A percentile compares a stretch with the other conserved stretches of the same genome.
Evolutionary conservation across 371 early-diverging fungal species (phyloP).

Genomic region (Rhizomucor pusillus): DNA sequence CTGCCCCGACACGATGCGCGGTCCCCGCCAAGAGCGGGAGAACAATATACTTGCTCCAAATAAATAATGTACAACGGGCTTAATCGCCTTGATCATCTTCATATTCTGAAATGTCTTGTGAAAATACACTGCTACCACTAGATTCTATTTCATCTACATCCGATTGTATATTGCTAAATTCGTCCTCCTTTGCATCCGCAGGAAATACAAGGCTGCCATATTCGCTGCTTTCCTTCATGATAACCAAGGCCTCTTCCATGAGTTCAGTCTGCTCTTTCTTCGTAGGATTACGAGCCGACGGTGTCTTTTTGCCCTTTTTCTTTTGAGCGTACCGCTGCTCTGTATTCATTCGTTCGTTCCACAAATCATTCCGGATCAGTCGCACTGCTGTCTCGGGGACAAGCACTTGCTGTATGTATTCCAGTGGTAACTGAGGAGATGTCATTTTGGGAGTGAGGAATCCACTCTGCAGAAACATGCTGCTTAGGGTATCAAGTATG

Average conservation of each 20-base stretch:
- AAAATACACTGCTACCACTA: no score
- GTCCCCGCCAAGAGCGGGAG: no score
- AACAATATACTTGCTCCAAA: no score
- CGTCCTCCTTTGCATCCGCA: slow-evolving; percentile 18
- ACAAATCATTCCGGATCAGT: slow-evolving; percentile 52
- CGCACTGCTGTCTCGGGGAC: slow-evolving; percentile 58
- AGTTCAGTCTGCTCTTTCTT: background rate
- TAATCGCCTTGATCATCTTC: no score
- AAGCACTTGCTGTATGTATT: slow-evolving; percentile 61
- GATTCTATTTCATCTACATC: background rate
- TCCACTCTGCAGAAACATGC: slow-evolving; percentile 34
- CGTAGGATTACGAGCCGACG: slow-evolving; percentile 3
- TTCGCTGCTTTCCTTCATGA: slow-evolving; percentile 53
- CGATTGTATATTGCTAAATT: slow-evolving; percentile 3
- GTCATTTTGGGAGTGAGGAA: slow-evolving; percentile 29
- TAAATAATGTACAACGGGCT: background rate
- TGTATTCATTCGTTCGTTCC: no score
- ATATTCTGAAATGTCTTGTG: no score
- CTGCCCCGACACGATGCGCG: no score
- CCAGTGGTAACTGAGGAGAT: slow-evolving; percentile 49
- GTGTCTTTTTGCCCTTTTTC: background rate
- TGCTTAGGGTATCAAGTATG: slow-evolving; percentile 37
- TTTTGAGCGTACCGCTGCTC: background rate
- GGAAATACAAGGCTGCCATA: slow-evolving; percentile 49
- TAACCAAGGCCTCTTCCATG: slow-evolving; percentile 31